Evolutionary conservation across 768 basidiomycete species (phyloP).

Genomic region (Mycena alexandri): DNA sequence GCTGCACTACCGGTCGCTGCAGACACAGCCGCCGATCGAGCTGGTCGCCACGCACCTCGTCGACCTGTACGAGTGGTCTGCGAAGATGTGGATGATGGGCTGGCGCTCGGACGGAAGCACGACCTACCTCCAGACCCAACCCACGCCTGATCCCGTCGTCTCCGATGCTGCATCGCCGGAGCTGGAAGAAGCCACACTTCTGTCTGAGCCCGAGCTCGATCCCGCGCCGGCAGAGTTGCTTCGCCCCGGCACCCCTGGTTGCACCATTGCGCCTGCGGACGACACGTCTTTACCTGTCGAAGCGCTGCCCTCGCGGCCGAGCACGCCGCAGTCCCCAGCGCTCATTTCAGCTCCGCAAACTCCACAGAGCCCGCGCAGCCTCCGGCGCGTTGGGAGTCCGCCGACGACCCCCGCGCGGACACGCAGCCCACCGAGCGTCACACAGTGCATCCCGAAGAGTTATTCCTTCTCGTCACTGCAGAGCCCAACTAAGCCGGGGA

Average conservation of each 20-base stretch:
- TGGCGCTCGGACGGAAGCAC: constrained; percentile 21
- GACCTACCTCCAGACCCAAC: background rate
- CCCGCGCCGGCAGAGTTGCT: background rate
- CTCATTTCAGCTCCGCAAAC: background rate
- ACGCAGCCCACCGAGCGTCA: background rate
- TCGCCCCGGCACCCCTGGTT: background rate
- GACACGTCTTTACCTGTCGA: background rate
- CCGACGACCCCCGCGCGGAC: background rate
- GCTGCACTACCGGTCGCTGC: constrained; percentile 10
- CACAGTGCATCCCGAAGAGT: background rate
- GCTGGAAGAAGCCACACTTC: background rate
- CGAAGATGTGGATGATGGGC: constrained; percentile 10
- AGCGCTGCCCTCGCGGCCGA: background rate
- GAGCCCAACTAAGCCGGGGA: no score
- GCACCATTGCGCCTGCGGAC: background rate
- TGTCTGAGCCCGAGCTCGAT: background rate
- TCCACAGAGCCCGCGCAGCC: constrained; percentile 3
- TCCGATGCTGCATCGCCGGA: background rate
- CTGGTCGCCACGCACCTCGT: constrained; percentile 3
- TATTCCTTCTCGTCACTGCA: no score
- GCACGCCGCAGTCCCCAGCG: background rate
- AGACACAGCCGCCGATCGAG: constrained; percentile 17
- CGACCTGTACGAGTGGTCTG: constrained; percentile 6
- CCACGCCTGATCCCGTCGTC: background rate
- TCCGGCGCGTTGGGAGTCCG: background rate